phyloP scores from a whole-genome alignment of 441 rosid genomes.

The Corymbia calophylla region DNA sequence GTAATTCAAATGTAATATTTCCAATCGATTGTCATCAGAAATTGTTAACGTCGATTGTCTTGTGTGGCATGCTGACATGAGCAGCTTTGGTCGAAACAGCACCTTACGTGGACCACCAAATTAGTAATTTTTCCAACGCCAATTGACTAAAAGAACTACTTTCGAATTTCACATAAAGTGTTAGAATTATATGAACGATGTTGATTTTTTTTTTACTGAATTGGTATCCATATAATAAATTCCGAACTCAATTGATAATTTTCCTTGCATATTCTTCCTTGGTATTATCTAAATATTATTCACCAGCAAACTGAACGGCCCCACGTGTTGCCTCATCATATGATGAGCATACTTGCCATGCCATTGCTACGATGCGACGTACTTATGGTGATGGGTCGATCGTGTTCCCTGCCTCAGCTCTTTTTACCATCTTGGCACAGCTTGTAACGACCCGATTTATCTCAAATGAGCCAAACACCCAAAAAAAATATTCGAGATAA shows the following conservation, averaged over 20 bases:
- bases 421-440: background rate
- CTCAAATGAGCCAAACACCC: background rate
- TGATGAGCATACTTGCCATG: background rate
- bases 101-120: background rate
- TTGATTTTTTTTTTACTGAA: background rate
- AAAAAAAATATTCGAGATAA: background rate
- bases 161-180: background rate
- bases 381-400: background rate
- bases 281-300: no score
- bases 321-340: background rate
- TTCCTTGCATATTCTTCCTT: background rate
- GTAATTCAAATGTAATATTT: no score
- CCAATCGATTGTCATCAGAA: accelerated
- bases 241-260: background rate
- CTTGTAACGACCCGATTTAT: background rate
- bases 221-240: background rate
- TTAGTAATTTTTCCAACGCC: accelerated
- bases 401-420: background rate
- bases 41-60: accelerated
- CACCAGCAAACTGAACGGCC: background rate
- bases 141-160: accelerated
- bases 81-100: background rate
- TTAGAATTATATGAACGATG: no score
- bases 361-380: background rate
- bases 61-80: accelerated